Evolutionary conservation across 345 rosid species (phyloP).

Genomic region (Zanthoxylum bungeanum): DNA sequence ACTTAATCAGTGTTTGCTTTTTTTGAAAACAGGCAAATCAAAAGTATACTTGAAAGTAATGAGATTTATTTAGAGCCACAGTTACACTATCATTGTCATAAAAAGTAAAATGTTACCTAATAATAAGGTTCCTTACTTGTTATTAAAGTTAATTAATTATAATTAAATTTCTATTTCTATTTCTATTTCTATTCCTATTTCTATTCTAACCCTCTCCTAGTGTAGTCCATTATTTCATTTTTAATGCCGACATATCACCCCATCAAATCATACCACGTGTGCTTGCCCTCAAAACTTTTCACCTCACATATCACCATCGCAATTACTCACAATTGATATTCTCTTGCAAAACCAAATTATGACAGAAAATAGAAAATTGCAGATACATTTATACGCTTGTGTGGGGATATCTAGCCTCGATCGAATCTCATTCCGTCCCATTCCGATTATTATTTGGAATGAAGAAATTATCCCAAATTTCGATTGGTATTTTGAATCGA

Average conservation of each 20-base stretch:
- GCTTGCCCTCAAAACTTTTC: neutral
- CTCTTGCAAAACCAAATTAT: neutral
- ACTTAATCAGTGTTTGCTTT: neutral
- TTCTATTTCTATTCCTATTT: no score
- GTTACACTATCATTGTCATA: constrained; percentile 8
- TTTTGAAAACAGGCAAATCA: constrained; percentile 2
- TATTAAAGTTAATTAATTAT: neutral
- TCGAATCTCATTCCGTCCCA: no score
- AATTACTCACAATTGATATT: neutral
- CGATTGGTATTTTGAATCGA: no score
- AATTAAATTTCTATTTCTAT: neutral
- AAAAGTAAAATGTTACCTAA: neutral
- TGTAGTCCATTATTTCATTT: neutral
- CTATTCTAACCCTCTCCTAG: neutral
- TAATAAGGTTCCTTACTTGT: constrained; percentile 1
- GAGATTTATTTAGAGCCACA: neutral
- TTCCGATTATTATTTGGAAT: no score
- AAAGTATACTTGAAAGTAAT: neutral
- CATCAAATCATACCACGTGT: constrained; percentile 14
- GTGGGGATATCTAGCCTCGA: no score
- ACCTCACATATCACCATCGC: neutral
- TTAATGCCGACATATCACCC: constrained; percentile 16
- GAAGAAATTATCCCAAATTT: no score
- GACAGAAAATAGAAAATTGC: no score
- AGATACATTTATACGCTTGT: no score